Evolutionary conservation across 345 rosid species (phyloP), one percentile per base, ranked within the genome.

Genomic region (Barbarea vulgaris): DNA sequence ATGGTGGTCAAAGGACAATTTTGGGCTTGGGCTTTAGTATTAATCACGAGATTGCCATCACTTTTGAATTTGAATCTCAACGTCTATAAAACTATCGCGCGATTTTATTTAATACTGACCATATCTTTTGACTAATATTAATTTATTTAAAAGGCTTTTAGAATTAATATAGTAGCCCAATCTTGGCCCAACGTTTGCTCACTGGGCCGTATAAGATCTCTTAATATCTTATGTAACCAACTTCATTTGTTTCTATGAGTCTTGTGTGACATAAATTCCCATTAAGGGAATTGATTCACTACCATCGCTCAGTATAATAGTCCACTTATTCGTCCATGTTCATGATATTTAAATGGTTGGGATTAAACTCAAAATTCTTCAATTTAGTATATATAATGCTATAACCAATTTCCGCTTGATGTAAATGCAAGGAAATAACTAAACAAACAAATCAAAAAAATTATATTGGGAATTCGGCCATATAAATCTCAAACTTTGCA

Each of bases 21-120:
- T 11, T 55, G 55, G 81, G 58, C 77, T 44, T 48, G 66, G 61
- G 60, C 46, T 36, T 44, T n/a, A 19, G 3, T 14, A 9, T 50
- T 79, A 70, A 47, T 81, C 22, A 81, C 88, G 55, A 44, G 3
- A 60, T 39, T 70, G 73, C 82, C 84, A 77, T 63, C 2, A 0
- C 1, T 81, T 84, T 85, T 77, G 73, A 85, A 79, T 74, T 84
- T 80, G 63, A 72, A 61, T 72, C 76, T 7, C 52, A 72, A 72
- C 76, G 76, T 61, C 76, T 61, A 56, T 13, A 51, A 67, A 48
- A 19, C 10, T 22, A 37, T 37, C 18, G 53, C 52, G 30, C 53
- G 9, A 22, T 15, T 68, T 22, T 5, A n/a, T 9, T 60, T 64
- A 17, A 12, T 37, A 7, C 13, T 37, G 48, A 7, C 18, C 39